Evolutionary conservation across 306 rosid species (phyloP).

Genomic region (Glycine latifolia): DNA sequence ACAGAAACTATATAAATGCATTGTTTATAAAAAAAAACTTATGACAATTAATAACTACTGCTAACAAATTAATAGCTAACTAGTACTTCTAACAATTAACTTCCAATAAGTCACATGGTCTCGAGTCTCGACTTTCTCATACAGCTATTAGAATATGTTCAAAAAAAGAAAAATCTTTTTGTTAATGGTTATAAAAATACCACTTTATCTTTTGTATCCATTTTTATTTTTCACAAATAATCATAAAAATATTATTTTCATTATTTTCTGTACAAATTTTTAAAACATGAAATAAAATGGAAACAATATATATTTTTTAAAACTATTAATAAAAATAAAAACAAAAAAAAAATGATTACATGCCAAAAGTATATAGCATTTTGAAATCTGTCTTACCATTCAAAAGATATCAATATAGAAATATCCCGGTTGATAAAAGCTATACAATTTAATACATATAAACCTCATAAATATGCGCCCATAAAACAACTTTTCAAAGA

Average conservation of each 20-base stretch:
- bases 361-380: slow-evolving; percentile 3
- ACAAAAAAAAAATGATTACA: not conserved
- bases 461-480: slow-evolving; percentile 36
- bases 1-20: no score
- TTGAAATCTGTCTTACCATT: slow-evolving; percentile 42
- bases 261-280: not conserved
- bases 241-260: not conserved
- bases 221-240: not conserved
- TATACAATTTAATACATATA: slow-evolving; percentile 55
- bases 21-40: no score
- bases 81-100: no score
- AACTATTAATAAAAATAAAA: not conserved
- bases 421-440: slow-evolving; percentile 43
- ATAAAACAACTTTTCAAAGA: slow-evolving; percentile 41
- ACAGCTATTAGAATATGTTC: not conserved
- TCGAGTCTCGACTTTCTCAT: not conserved
- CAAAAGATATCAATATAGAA: slow-evolving; percentile 46
- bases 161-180: no score
- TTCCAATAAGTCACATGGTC: not conserved
- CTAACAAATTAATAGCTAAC: no score
- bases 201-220: not conserved
- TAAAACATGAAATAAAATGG: not conserved
- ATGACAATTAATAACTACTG: no score
- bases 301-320: not conserved
- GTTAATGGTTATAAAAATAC: no score